phyloP scores from a whole-genome alignment of 208 protist genomes.

The Acanthamoeba royreba region DNA sequence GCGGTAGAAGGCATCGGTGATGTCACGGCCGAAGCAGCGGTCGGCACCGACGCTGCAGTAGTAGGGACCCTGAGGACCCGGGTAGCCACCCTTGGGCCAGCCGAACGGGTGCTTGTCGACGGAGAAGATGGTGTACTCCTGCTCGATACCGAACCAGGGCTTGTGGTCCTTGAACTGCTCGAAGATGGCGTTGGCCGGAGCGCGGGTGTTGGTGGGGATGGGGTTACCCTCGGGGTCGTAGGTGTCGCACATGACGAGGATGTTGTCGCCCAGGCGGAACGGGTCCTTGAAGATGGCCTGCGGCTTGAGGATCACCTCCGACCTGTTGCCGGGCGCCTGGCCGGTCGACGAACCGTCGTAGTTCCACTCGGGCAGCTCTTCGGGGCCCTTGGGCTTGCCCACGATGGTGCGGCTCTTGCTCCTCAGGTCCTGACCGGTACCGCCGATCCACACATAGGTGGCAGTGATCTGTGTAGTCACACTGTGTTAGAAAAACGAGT shows the following conservation, averaged over 20 bases:
- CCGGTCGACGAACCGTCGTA: conserved; percentile 94
- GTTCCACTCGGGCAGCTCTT: conserved; percentile 93
- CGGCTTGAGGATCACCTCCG: conserved; percentile 89
- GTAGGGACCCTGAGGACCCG: conserved; percentile 94
- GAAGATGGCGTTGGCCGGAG: conserved; percentile 84
- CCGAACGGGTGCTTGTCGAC: conserved; percentile 73
- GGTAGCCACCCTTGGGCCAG: conserved; percentile 89
- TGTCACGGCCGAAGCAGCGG: conserved; percentile 86
- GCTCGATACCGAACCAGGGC: conserved; percentile 87
- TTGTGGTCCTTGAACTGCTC: conserved; percentile 78
- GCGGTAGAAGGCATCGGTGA: conserved; percentile 83
- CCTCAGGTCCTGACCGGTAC: conserved; percentile 74
- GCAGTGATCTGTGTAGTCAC: not conserved
- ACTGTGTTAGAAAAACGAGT: not conserved
- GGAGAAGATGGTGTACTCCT: conserved; percentile 87
- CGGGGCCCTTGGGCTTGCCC: conserved; percentile 45
- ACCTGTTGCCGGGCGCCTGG: conserved; percentile 87
- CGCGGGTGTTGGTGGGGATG: conserved; percentile 89
- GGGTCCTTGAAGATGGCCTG: conserved; percentile 81
- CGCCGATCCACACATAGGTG: conserved; percentile 77
- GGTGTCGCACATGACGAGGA: conserved; percentile 81
- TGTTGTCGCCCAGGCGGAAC: conserved; percentile 81
- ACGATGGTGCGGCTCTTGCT: conserved; percentile 72
- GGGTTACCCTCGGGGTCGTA: conserved; percentile 89
- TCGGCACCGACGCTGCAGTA: conserved; percentile 91